Base-by-base conservation (phyloP, 2,329 filamentous ascomycete species). In the Bipolaris cookei region DNA sequence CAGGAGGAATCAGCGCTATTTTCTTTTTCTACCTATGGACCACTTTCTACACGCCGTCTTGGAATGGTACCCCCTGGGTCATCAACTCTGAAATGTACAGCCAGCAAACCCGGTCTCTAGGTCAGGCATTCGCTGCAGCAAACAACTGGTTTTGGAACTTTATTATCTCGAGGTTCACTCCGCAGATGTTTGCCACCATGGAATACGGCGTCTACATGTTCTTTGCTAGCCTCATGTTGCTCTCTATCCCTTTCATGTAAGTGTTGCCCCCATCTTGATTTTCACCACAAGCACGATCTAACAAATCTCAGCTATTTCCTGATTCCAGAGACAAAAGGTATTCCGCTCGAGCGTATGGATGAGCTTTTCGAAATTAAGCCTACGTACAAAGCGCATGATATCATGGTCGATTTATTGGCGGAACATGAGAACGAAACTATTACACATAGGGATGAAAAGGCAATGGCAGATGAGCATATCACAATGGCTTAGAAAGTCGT, bases 11-110 rank as follows among this genome's bases (percentile, higher is more conserved):
- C 48, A 83, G 84, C 0, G 86, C 86, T 14, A 83, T 89, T 51
- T 86, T 88, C 73, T 89, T 90, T 80, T 90, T 90, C 79, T 90
- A 90, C 68, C 80, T 91, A 1, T 91, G 87, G 86, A 90, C 88
- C 0, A 85, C 83, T 0, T 87, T 88, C 73, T 92, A 92, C 77
- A 90, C 87, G 0, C 88, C 79, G 1, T 77, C 85, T 0, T 90
- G 88, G 88, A 90, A 90, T 71, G 88, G 88, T 4, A 90, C 87
- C 0, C 89, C 89, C 0, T 92, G 90, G 90, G 88, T 92, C 28
- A 77, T 90, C 69, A 91, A 90, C 79, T 75, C 72, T 0, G 89
- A 92, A 75, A 91, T 92, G 82, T 92, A 91, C 74, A 86, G 88
- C 69, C 84, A 87, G 62, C 88, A 88, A 75, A 86, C 86, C 14